Percentiles rank a stretch among this genome's conserved stretches.
These are phyloP conservation scores for Cordyceps cicadae DNA, from an alignment of 2,329 filamentous ascomycete genomes.

Conservation along the genomic window DNA sequence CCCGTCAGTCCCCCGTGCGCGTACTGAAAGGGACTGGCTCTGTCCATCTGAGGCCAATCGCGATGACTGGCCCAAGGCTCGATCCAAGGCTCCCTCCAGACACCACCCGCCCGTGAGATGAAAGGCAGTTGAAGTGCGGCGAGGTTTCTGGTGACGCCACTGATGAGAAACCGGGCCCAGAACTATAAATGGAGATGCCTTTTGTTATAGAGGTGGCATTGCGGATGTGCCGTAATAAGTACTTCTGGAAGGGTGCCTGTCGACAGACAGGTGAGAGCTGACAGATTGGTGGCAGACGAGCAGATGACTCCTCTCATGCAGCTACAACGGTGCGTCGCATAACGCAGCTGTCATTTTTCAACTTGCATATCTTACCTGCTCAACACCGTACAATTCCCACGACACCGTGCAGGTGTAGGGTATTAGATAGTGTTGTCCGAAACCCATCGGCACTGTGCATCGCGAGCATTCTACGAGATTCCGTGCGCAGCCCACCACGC, in stretches of 20 bases:
- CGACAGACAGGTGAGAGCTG: too few species aligned
- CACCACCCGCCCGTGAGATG: background rate
- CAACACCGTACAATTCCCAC: background rate
- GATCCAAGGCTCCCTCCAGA: background rate
- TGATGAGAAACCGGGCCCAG: too few species aligned
- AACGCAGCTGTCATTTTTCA: too few species aligned
- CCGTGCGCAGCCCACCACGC: background rate
- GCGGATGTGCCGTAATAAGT: too few species aligned
- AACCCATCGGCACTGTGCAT: background rate
- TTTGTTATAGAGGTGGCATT: too few species aligned
- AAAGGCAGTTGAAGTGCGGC: background rate
- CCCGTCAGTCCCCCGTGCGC: background rate
- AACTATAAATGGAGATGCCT: too few species aligned
- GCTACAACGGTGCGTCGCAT: too few species aligned
- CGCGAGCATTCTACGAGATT: background rate
- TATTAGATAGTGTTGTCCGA: background rate
- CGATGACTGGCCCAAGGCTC: background rate
- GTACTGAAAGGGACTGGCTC: background rate
- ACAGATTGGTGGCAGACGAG: too few species aligned
- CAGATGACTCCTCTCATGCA: too few species aligned
- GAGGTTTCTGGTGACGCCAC: background rate
- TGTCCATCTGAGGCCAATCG: background rate
- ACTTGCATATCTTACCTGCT: too few species aligned
- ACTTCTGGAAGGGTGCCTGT: too few species aligned
- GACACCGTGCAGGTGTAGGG: background rate